These are phyloP conservation scores for Mitragyna speciosa DNA, from an alignment of 257 asterid species.

Conservation along the genomic window DNA sequence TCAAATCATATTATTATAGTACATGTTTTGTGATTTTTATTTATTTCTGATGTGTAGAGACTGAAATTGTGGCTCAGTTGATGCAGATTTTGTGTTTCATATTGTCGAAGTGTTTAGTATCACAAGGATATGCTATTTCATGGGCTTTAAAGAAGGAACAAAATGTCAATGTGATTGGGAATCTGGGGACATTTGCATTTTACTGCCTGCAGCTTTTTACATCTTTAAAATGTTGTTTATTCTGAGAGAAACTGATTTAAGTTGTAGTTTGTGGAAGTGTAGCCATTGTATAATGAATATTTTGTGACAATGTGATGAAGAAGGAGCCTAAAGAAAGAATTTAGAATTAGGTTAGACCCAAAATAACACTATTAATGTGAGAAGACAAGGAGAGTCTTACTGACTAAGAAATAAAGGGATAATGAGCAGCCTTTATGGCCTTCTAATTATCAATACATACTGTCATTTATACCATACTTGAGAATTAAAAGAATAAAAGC, in stretches of 20 bases:
- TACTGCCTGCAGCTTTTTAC: neutral
- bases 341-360: neutral
- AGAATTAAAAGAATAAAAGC: neutral
- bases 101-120: neutral
- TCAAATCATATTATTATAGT: neutral
- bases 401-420: neutral
- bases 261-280: neutral
- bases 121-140: neutral
- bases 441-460: neutral
- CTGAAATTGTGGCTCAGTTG: neutral
- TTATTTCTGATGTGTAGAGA: neutral
- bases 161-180: neutral
- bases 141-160: neutral
- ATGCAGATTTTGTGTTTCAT: neutral
- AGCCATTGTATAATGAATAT: neutral
- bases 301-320: neutral
- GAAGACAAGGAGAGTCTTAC: neutral
- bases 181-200: neutral
- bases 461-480: neutral
- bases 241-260: neutral
- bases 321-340: neutral
- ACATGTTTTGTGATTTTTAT: no score
- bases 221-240: neutral
- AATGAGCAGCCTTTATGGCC: no score
- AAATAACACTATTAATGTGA: neutral